Evolutionary conservation across 169 alveolate species (phyloP).

Genomic region (Plasmodium relictum): DNA sequence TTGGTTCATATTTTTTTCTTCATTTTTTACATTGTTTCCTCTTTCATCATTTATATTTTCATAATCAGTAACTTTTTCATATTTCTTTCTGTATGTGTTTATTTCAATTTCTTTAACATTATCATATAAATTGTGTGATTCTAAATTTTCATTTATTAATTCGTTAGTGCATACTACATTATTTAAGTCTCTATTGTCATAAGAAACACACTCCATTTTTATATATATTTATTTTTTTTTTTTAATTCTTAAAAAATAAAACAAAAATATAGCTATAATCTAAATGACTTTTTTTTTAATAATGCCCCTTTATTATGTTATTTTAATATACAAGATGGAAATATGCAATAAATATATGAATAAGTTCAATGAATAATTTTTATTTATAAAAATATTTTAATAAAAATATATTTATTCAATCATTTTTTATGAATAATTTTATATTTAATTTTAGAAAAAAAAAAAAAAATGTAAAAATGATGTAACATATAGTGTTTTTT

Average conservation of each 20-base stretch:
- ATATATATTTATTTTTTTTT: constrained; percentile 4
- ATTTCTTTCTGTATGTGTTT: constrained; percentile 7
- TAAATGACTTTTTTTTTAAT: neutral
- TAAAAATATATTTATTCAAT: neutral
- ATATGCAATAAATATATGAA: constrained; percentile 21
- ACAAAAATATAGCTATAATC: neutral
- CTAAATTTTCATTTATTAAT: constrained; percentile 19
- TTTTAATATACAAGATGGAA: constrained; percentile 2
- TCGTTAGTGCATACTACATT: constrained; percentile 20
- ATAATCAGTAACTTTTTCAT: constrained; percentile 3
- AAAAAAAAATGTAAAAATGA: constrained; percentile 7
- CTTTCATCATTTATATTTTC: constrained; percentile 26
- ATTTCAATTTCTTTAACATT: constrained; percentile 16
- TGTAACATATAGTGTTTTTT: constrained; percentile 1
- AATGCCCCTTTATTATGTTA: constrained; percentile 5
- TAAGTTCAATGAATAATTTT: constrained; percentile 22
- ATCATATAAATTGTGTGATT: constrained; percentile 5
- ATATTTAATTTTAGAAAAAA: constrained; percentile 7
- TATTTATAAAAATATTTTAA: constrained; percentile 20
- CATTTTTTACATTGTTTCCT: constrained; percentile 16
- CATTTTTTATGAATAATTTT: constrained; percentile 14
- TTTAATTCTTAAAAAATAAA: neutral
- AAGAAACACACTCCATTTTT: constrained; percentile 57
- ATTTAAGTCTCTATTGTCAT: constrained; percentile 25
- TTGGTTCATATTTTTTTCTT: constrained; percentile 7